Percentiles rank a stretch among this genome's conserved stretches.
phyloP scores from a whole-genome alignment of 2,329 filamentous ascomycete species.

The Phoma herbarum region DNA sequence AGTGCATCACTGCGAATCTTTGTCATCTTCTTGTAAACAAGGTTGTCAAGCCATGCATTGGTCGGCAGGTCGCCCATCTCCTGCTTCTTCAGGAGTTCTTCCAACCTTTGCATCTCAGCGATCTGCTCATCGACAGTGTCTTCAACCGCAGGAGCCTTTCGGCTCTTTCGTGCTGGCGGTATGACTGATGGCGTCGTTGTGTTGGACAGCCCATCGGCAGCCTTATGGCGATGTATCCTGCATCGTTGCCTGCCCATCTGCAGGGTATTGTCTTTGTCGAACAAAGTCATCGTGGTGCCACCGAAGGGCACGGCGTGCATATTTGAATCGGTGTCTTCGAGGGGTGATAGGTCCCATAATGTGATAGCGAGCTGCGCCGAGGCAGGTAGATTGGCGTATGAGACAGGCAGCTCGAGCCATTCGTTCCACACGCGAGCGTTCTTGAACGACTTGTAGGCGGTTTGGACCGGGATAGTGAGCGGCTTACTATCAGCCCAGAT shows the following conservation, averaged over 20 bases:
- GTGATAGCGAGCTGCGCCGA: conserved; percentile 90
- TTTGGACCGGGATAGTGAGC: conserved; percentile 89
- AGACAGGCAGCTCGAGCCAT: conserved; percentile 89
- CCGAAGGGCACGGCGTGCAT: conserved; percentile 90
- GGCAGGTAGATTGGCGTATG: conserved; percentile 81
- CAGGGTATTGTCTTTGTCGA: conserved; percentile 89
- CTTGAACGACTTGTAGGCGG: conserved; percentile 90
- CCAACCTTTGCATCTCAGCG: conserved; percentile 87
- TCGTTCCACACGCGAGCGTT: conserved; percentile 84
- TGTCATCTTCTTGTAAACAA: conserved; percentile 91
- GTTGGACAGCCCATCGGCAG: conserved; percentile 84
- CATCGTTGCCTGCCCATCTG: conserved; percentile 95
- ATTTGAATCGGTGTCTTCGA: conserved; percentile 72
- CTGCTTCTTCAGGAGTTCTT: conserved; percentile 93
- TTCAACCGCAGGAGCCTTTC: conserved; percentile 59
- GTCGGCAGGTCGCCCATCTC: conserved; percentile 96
- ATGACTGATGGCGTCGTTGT: conserved; percentile 78
- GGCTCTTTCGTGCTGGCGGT: conserved; percentile 62
- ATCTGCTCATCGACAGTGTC: conserved; percentile 69
- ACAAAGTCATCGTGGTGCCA: conserved; percentile 90
- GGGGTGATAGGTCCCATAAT: conserved; percentile 90
- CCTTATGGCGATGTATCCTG: conserved; percentile 79
- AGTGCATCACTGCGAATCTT: conserved; percentile 62
- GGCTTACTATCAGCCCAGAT: conserved; percentile 97
- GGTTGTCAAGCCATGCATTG: conserved; percentile 93